Percentiles rank a stretch among this genome's conserved stretches.
Evolutionary conservation across 768 basidiomycete genomes (phyloP).

Genomic region (Podaxis sp.): DNA sequence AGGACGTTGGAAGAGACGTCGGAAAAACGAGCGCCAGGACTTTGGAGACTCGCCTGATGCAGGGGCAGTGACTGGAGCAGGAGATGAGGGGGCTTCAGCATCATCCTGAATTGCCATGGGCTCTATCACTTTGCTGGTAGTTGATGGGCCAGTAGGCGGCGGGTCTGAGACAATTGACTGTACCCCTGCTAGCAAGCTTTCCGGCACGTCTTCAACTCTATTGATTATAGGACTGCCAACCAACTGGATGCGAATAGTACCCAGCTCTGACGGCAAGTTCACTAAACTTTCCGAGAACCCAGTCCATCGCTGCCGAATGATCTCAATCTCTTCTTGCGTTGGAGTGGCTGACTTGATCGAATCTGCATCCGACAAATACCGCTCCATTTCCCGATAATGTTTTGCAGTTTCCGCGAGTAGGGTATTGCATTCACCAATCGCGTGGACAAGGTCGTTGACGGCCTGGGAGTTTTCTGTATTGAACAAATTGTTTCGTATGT

Average conservation of each 20-base stretch:
- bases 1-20: background rate
- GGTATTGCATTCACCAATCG: background rate
- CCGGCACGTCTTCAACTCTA: background rate
- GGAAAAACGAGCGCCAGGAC: background rate
- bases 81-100: background rate
- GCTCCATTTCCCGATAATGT: background rate
- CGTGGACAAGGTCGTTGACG: background rate
- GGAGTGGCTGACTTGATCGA: background rate
- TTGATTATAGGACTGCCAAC: background rate
- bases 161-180: background rate
- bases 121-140: background rate
- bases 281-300: background rate
- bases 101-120: background rate
- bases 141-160: background rate
- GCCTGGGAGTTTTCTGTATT: background rate
- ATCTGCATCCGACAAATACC: background rate
- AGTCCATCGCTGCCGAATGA: background rate
- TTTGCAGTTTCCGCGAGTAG: background rate
- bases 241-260: background rate
- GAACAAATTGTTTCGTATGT: background rate
- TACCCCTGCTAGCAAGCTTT: background rate
- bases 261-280: background rate
- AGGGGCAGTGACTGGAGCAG: background rate
- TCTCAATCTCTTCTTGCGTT: background rate
- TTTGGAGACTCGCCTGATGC: background rate